A percentile compares a stretch with the other conserved stretches of the same genome.
Conservation (phyloP, 805 yeast species). For the Metschnikowia borealis region DNA sequence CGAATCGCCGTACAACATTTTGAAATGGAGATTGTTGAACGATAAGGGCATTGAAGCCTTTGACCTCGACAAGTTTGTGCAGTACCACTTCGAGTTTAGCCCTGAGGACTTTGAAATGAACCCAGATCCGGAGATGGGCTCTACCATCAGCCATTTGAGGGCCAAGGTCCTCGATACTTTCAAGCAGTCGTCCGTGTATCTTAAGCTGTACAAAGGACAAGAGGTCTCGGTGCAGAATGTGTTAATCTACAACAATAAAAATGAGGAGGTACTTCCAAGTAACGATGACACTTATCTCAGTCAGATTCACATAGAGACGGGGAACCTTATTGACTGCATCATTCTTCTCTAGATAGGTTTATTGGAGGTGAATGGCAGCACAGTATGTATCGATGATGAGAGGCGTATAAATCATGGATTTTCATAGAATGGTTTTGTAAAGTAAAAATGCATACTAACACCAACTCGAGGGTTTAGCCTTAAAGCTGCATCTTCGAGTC, state of each 20-base stretch:
- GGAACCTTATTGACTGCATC: slow-evolving; percentile 33
- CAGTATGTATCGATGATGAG: not conserved
- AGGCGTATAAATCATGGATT: not conserved
- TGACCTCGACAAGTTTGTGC: slow-evolving; percentile 26
- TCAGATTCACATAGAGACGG: slow-evolving; percentile 40
- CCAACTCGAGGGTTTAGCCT: not conserved
- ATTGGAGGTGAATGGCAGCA: not conserved
- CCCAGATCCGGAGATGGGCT: slow-evolving; percentile 63
- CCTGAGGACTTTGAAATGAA: slow-evolving; percentile 71
- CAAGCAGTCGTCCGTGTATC: slow-evolving; percentile 34
- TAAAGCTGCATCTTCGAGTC: not conserved
- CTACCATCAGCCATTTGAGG: slow-evolving; percentile 61
- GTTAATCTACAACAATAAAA: slow-evolving; percentile 27
- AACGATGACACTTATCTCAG: slow-evolving; percentile 31
- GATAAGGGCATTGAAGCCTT: slow-evolving; percentile 16
- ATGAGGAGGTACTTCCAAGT: slow-evolving; percentile 21
- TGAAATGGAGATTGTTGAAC: slow-evolving; percentile 14
- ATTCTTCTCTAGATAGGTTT: slow-evolving; percentile 5
- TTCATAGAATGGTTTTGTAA: not conserved
- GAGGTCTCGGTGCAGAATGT: slow-evolving; percentile 19
- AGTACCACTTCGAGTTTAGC: slow-evolving; percentile 71
- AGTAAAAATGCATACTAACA: not conserved
- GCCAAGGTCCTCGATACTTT: slow-evolving; percentile 53
- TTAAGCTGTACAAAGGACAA: slow-evolving; percentile 12
- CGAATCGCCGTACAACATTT: slow-evolving; percentile 24